A percentile compares a stretch with the other conserved stretches of the same genome.
These are phyloP conservation scores for Alternaria viburni DNA, from an alignment of 2,329 filamentous ascomycete genomes.

Conservation along the genomic window DNA sequence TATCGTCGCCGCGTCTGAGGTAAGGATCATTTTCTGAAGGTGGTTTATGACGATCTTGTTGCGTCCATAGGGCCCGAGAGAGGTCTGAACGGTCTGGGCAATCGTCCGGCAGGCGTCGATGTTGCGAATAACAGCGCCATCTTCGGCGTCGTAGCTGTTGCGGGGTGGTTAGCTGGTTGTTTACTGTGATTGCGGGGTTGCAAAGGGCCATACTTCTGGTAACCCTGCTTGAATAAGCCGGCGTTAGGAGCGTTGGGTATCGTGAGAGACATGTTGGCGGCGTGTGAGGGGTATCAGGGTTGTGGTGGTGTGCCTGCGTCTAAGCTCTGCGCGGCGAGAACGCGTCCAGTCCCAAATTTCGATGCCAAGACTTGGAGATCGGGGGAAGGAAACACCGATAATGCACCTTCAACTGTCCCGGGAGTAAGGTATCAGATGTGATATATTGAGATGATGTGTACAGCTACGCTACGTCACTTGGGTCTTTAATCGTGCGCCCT, in stretches of 20 bases:
- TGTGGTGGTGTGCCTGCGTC: conserved; percentile 28
- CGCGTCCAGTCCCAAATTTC: conserved; percentile 34
- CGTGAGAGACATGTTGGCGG: conserved; percentile 82
- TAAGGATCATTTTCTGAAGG: conserved; percentile 98
- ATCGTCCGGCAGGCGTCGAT: conserved; percentile 98
- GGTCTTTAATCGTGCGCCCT: neutral
- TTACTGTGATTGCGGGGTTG: conserved; percentile 23
- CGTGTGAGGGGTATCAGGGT: conserved; percentile 39
- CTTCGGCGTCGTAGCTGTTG: conserved; percentile 93
- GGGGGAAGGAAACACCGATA: conserved; percentile 15
- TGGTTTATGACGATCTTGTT: conserved; percentile 99
- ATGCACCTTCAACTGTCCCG: neutral
- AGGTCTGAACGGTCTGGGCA: conserved; percentile 94
- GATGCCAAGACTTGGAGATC: conserved; percentile 23
- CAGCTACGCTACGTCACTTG: neutral
- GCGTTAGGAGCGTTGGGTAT: conserved; percentile 94
- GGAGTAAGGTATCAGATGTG: neutral
- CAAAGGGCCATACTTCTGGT: conserved; percentile 77
- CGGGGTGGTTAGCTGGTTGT: conserved; percentile 44
- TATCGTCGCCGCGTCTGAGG: conserved; percentile 96
- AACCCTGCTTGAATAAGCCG: conserved; percentile 93
- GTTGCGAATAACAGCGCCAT: conserved; percentile 97
- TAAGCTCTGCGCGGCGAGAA: conserved; percentile 27
- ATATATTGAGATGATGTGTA: neutral
- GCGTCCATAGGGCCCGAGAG: conserved; percentile 93